Conservation (phyloP, 179 eudicot species). For the Silene noctiflora region DNA sequence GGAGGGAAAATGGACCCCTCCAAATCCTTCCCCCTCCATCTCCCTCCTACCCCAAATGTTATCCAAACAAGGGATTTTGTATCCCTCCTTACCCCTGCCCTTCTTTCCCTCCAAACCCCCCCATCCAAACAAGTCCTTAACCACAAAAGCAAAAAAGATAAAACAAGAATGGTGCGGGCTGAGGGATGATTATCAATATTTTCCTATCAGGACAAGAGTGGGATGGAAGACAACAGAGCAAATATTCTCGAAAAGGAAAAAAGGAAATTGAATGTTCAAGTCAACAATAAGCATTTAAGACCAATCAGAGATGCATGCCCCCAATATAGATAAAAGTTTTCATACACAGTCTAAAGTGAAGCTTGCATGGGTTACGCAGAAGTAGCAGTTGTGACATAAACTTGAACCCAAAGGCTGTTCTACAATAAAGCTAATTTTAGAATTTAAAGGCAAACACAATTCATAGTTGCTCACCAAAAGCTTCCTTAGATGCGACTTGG, state of each 20-base stretch:
- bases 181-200: not conserved
- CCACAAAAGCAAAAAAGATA: not conserved
- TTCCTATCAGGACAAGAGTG: not conserved
- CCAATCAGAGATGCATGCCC: too few relatives aligned
- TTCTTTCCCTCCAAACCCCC: too few relatives aligned
- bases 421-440: not conserved
- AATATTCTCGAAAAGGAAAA: not conserved
- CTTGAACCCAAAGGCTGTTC: not conserved
- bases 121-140: too few relatives aligned
- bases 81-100: too few relatives aligned
- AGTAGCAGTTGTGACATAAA: not conserved
- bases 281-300: not conserved
- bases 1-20: too few relatives aligned
- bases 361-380: not conserved
- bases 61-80: not conserved
- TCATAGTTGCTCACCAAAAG: slow-evolving; percentile 62
- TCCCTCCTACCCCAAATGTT: not conserved
- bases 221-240: not conserved
- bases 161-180: not conserved
- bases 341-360: not conserved
- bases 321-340: too few relatives aligned
- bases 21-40: too few relatives aligned
- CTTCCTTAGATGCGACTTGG: slow-evolving; percentile 68
- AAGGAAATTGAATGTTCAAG: not conserved
- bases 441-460: not conserved